Evolutionary conservation across 2,329 filamentous ascomycete species (phyloP).

Genomic region (Cadophora gregata): DNA sequence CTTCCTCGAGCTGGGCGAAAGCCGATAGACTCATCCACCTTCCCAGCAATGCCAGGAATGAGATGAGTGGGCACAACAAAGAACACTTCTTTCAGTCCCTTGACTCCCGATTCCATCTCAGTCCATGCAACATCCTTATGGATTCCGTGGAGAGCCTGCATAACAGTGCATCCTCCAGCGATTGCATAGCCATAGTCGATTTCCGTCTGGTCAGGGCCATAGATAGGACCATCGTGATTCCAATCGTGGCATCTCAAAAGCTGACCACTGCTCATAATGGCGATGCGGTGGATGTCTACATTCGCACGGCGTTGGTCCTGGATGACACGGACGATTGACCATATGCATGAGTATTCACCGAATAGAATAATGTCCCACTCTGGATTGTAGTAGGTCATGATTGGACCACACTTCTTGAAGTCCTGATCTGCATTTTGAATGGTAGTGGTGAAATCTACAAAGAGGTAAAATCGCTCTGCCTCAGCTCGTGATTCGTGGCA

Average conservation of each 20-base stretch:
- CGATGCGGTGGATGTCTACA: background rate
- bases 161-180: conserved; percentile 4
- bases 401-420: background rate
- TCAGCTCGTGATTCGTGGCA: background rate
- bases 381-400: conserved; percentile 10
- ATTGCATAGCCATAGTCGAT: conserved; percentile 12
- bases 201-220: background rate
- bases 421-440: background rate
- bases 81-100: conserved; percentile 8
- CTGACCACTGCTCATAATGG: conserved; percentile 7
- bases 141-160: conserved; percentile 19
- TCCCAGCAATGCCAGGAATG: background rate
- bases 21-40: conserved; percentile 10
- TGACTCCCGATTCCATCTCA: background rate
- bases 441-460: background rate
- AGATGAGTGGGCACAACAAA: conserved; percentile 17
- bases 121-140: conserved; percentile 8
- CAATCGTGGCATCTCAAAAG: conserved; percentile 14
- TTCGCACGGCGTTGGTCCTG: background rate
- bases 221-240: conserved; percentile 8
- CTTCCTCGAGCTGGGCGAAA: conserved; percentile 4
- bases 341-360: conserved; percentile 8
- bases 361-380: conserved; percentile 10
- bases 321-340: conserved; percentile 7
- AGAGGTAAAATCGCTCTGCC: background rate